phyloP scores from a whole-genome alignment of 2,329 filamentous ascomycete genomes.

The Fusarium devonianum region DNA sequence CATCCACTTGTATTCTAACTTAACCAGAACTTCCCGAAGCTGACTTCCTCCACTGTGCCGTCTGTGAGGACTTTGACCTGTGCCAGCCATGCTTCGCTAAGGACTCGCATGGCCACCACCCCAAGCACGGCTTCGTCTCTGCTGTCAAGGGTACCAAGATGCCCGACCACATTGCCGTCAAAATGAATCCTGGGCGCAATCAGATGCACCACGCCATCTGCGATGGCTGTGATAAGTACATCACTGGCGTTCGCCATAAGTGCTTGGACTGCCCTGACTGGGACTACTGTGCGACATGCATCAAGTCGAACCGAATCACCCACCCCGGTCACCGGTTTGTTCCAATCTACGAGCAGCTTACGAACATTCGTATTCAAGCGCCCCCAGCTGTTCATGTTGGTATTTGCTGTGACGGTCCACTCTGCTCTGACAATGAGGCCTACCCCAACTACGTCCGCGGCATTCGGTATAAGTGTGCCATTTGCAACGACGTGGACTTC shows the following conservation, averaged over 20 bases:
- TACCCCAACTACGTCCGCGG: conserved; percentile 79
- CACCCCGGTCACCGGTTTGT: conserved; percentile 91
- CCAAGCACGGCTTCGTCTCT: conserved; percentile 79
- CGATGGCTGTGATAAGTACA: conserved; percentile 90
- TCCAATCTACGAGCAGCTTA: conserved; percentile 78
- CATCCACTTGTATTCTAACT: too few relatives aligned
- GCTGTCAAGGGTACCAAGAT: conserved; percentile 70
- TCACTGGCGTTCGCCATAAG: conserved; percentile 92
- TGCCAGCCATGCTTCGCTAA: conserved; percentile 82
- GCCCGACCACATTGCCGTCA: conserved; percentile 66
- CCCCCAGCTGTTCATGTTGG: conserved; percentile 70
- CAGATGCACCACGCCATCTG: conserved; percentile 87
- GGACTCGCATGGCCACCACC: conserved; percentile 88
- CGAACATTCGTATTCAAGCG: conserved; percentile 29
- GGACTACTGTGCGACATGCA: conserved; percentile 88
- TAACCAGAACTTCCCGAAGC: conserved; percentile 71
- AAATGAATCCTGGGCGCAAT: conserved; percentile 81
- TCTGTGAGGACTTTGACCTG: conserved; percentile 90
- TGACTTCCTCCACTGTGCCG: conserved; percentile 83
- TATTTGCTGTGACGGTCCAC: conserved; percentile 93
- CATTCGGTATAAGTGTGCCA: conserved; percentile 93
- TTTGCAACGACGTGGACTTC: conserved; percentile 95
- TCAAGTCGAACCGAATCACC: conserved; percentile 68
- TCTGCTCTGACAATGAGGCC: conserved; percentile 70
- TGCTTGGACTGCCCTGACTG: conserved; percentile 96